phyloP scores from a whole-genome alignment of 495 filamentous ascomycete species.

The Penicillium herquei region DNA sequence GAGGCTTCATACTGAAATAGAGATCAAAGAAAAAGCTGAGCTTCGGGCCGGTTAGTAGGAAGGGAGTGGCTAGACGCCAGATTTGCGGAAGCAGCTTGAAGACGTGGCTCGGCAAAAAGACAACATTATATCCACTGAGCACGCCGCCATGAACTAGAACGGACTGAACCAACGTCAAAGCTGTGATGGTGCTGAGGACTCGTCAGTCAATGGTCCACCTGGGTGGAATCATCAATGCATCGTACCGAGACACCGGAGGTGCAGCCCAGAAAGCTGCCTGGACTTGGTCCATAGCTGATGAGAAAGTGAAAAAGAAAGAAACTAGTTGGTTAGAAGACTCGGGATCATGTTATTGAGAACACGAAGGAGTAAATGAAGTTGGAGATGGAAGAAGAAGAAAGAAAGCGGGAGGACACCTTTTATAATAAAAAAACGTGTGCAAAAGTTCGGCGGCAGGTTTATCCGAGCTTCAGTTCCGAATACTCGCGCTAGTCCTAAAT shows the following conservation, averaged over 20 bases:
- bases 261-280: slow-evolving; percentile 59
- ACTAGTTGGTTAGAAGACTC: slow-evolving; percentile 11
- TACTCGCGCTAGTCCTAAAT: neutral
- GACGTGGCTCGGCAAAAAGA: slow-evolving; percentile 56
- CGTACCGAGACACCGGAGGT: slow-evolving; percentile 69
- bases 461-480: neutral
- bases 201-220: slow-evolving; percentile 16
- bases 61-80: slow-evolving; percentile 68
- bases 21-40: slow-evolving; percentile 76
- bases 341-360: slow-evolving; percentile 11
- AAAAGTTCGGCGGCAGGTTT: slow-evolving; percentile 7
- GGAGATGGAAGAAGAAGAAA: slow-evolving; percentile 11
- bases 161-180: slow-evolving; percentile 63
- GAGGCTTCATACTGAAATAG: slow-evolving; percentile 64
- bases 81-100: slow-evolving; percentile 65
- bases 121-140: slow-evolving; percentile 50
- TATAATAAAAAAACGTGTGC: slow-evolving; percentile 27
- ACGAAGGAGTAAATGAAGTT: neutral
- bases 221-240: neutral
- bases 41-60: slow-evolving; percentile 64
- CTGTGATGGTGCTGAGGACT: slow-evolving; percentile 64
- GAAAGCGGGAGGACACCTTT: slow-evolving; percentile 15
- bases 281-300: slow-evolving; percentile 46
- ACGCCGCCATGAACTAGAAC: slow-evolving; percentile 59
- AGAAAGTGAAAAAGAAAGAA: neutral